A percentile compares a stretch with the other conserved stretches of the same genome.
Evolutionary conservation across 2,329 filamentous ascomycete species (phyloP).

Genomic region (Cryphonectria parasitica): DNA sequence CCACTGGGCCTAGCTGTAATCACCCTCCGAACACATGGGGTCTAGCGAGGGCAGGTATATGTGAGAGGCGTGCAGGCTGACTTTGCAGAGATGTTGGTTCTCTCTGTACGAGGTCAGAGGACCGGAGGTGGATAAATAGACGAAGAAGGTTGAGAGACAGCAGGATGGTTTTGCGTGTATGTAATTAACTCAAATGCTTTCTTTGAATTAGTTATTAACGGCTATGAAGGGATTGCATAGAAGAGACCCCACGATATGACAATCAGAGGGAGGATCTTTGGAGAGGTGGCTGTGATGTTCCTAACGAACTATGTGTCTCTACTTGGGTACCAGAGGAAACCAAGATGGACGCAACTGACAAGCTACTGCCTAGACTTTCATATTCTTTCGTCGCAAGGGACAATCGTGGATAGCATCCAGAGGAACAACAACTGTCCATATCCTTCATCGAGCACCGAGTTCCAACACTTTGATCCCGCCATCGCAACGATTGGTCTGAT

Average conservation of each 20-base stretch:
- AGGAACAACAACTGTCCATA: neutral
- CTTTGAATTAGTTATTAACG: neutral
- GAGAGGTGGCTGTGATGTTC: neutral
- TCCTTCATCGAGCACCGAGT: neutral
- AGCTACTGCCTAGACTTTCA: neutral
- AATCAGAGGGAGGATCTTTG: neutral
- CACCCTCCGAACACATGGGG: too few relatives aligned
- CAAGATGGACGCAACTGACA: neutral
- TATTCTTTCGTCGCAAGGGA: neutral
- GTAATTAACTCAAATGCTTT: neutral
- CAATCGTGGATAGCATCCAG: neutral
- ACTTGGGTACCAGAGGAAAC: neutral
- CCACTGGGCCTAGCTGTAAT: too few relatives aligned
- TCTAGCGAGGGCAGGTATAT: too few relatives aligned
- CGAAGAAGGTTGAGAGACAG: too few relatives aligned
- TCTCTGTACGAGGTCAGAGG: too few relatives aligned
- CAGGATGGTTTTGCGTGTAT: neutral
- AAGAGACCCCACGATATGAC: neutral
- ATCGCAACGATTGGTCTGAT: neutral
- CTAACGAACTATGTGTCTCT: neutral
- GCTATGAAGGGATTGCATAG: neutral
- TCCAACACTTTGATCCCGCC: neutral
- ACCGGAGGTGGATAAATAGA: too few relatives aligned
- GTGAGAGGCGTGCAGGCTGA: too few relatives aligned
- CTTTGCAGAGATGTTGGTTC: too few relatives aligned